Evolutionary conservation across 345 rosid species (phyloP), one percentile per base, ranked within the genome.

Genomic region (Toxicodendron radicans): DNA sequence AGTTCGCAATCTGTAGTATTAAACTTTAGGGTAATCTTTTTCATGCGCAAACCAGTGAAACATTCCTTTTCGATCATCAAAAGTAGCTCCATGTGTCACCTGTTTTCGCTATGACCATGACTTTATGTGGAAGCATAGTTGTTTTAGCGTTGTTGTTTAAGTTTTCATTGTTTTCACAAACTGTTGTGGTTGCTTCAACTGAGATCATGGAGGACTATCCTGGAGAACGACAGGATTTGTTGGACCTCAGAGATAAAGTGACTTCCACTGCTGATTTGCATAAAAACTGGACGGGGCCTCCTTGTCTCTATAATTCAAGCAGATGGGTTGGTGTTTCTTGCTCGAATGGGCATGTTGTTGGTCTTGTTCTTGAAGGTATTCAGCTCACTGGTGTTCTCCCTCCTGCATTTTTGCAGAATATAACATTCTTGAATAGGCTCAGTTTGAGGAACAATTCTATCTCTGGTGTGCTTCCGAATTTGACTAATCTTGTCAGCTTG

Each of bases 321-420:
- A 71, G 76, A 52, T 88, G 90, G 92, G 49, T 49, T 49, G 92
- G 92, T 1, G 49, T 88, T 68, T 43, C 65, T 12, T 88, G 92
- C 68, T 80, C 73, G 0, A 56, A 85, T 23, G 65, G 83, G 58
- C 92, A 79, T 18, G 87, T 88, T 2, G 79, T 85, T 8, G 74
- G 64, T 20, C 79, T 88, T 48, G 85, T 77, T 6, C 89, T 88
- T 17, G 82, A 83, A 35, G 90, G 78, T 21, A 66, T 86, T 41
- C 80, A 78, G 5, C 84, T 88, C 3, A 45, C 66, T 7, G 89
- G 87, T 56, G 74, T 86, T 64, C 85, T 88, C 27, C 90, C 90
- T 7, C 78, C 83, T 5, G 46, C 38, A 5, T 80, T 85, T 62
- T 58, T 80, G 5, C 75, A 64, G 1, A 85, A 85, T 65, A 58